Evolutionary conservation across 306 rosid species (phyloP), one percentile per base, ranked within the genome.

Genomic region (Cucurbita ficifolia): DNA sequence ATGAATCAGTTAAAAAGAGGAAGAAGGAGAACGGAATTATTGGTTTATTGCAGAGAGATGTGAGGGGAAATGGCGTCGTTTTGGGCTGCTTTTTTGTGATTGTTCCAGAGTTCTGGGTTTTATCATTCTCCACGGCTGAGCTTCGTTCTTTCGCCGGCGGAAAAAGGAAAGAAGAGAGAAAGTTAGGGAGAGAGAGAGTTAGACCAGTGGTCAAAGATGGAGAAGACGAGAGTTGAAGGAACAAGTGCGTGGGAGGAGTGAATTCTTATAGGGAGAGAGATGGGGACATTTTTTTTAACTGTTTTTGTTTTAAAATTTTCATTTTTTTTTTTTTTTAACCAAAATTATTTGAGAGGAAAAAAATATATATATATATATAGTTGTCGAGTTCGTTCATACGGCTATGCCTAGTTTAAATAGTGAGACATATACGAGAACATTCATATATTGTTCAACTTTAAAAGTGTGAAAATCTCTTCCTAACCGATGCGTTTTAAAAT

Each of bases 261-360:
- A 57, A 16, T 69, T 69, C 74, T 69, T 69, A 49, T 69, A 74
- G 33, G 52, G 70, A 74, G 68, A 73, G 56, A 73, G 33, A 39
- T 38, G n/a, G 40, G 29, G 62, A 72, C 13, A 53, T 53, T 29
- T 50, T 35, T 36, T n/a, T 8, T n/a, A 62, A 4, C 3, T 11
- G 2, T 69, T 6, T 19, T 45, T 54, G 13, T 54, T 54, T 54
- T 54, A 0, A 45, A 10, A 45, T 45, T 45, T 43, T 45, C 1
- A 29, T 29, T 22, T 1, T 22, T 22, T 22, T 29, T 29, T 29
- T 29, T 29, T 29, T 29, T 29, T 29, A 2, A 29, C 33, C 0
- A 29, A 29, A 29, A 29, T 29, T 29, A 2, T 29, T 29, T 29
- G 3, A 29, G 3, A 29, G 2, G 3, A 29, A 0, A 29, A 29